phyloP scores from a whole-genome alignment of 495 filamentous ascomycete genomes.

The Glarea lozoyensis region DNA sequence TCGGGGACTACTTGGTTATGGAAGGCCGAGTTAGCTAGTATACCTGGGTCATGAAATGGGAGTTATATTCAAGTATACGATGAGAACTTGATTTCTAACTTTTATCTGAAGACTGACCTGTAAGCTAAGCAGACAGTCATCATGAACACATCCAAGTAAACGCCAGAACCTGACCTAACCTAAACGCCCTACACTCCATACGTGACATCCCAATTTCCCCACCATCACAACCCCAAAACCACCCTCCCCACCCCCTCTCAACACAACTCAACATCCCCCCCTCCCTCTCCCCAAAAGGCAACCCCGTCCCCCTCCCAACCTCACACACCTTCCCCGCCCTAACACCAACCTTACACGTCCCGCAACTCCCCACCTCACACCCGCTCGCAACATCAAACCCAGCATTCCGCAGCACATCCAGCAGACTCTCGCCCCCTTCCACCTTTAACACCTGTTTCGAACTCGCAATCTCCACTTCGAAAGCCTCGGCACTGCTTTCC shows the following conservation, averaged over 20 bases:
- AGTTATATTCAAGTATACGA: no score
- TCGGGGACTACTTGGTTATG: no score
- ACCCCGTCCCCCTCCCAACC: slow-evolving; percentile 32
- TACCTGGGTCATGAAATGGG: no score
- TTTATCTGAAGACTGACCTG: no score
- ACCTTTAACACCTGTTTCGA: slow-evolving; percentile 24
- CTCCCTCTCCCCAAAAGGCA: slow-evolving; percentile 13
- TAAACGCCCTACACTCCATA: no score
- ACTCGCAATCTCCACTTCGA: slow-evolving; percentile 35
- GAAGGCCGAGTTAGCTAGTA: no score
- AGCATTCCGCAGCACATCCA: slow-evolving; percentile 31
- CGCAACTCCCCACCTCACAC: slow-evolving; percentile 51
- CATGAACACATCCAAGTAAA: no score
- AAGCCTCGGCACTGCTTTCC: slow-evolving; percentile 44
- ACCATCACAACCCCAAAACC: no score
- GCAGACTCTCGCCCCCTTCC: slow-evolving; percentile 26
- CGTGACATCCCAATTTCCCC: no score
- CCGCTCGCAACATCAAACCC: slow-evolving; percentile 38
- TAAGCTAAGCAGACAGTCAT: no score
- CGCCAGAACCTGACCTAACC: no score
- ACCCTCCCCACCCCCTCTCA: slow-evolving; percentile 15
- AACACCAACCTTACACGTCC: slow-evolving; percentile 43
- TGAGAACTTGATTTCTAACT: no score
- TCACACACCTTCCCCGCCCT: slow-evolving; percentile 35
- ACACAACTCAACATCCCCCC: slow-evolving; percentile 27